These are phyloP conservation scores for Trichophyton equinum DNA, from an alignment of 2,329 filamentous ascomycete species.

Conservation along the genomic window DNA sequence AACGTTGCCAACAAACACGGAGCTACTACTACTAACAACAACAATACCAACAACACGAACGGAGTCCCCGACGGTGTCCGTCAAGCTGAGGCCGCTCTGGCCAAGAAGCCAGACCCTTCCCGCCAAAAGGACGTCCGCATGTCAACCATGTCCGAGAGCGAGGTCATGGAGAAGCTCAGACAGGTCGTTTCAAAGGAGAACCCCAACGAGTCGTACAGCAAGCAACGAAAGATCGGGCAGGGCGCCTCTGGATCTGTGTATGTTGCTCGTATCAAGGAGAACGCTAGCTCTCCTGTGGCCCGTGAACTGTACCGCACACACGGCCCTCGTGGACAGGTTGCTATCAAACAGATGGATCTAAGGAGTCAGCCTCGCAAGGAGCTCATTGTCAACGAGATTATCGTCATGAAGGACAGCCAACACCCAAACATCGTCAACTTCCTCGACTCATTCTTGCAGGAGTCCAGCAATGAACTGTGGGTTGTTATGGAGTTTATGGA, in stretches of 20 bases:
- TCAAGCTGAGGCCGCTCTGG: constrained; percentile 78
- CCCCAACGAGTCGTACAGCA: constrained; percentile 88
- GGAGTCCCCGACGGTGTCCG: constrained; percentile 55
- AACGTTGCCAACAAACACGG: constrained; percentile 59
- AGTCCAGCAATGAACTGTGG: constrained; percentile 93
- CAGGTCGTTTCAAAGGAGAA: constrained; percentile 94
- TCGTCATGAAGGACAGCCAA: constrained; percentile 99
- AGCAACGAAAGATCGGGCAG: constrained; percentile 99
- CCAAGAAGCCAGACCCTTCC: constrained; percentile 59
- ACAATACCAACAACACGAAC: constrained; percentile 21
- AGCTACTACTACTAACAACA: constrained; percentile 26
- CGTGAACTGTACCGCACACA: constrained; percentile 66
- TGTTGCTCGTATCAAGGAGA: constrained; percentile 88
- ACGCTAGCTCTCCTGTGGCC: constrained; percentile 67
- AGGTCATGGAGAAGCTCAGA: constrained; percentile 92
- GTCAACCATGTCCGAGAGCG: constrained; percentile 94
- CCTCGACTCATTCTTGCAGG: constrained; percentile 88
- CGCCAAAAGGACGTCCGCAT: constrained; percentile 89
- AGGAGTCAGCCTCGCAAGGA: constrained; percentile 95
- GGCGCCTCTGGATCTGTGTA: constrained; percentile 97
- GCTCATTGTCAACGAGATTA: constrained; percentile 97
- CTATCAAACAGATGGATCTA: constrained; percentile 99
- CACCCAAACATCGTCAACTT: constrained; percentile 99
- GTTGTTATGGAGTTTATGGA: constrained; percentile 99
- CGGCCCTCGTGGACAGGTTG: constrained; percentile 74